Evolutionary conservation across 2,329 filamentous ascomycete species (phyloP), one percentile per base, ranked within the genome.

Genomic region (Neofusicoccum sp.): DNA sequence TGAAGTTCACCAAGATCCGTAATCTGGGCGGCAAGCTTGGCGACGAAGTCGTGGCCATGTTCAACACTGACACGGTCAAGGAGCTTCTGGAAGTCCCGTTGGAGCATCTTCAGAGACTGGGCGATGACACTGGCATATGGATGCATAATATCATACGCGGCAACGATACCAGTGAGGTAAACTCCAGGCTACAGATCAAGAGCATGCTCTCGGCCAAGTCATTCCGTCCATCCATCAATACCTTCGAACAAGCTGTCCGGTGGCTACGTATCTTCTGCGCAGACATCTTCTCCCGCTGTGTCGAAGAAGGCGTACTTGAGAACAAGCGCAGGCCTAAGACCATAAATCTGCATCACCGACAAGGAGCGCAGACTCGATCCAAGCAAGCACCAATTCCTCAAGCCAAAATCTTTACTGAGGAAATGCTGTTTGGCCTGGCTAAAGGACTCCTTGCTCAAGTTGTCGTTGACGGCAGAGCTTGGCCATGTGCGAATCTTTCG

Each of bases 171-270:
- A 95, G 90, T 70, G 93, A 97, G 76, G 92, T 99, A 67, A 97
- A 92, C 71, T 86, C 92, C 33, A 84, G 94, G 58, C 97, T 93
- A 1, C 91, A 95, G 71, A 97, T 97, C 80, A 97, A 98, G 75
- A 95, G 91, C 14, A 98, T 99, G 93, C 82, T 98, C 12, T 97
- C 93, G 1, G 93, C 95, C 22, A 99, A 99, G 74, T 96, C 93
- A 0, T 99, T 99, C 71, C 85, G 91, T 31, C 95, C 95, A 0
- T 87, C 84, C 62, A 94, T 98, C 73, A 90, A 87, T 68, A 89
- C 83, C 2, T 79, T 86, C 16, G 92, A 95, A 28, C 91, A 96
- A 74, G 94, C 89, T 1, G 81, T 85, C 29, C 88, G 88, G 65
- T 99, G 95, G 95, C 81, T 99, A 43, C 85, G 89, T 9, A 97